These are phyloP conservation scores for Lycium ferocissimum DNA, from an alignment of 257 asterid genomes.

Conservation along the genomic window DNA sequence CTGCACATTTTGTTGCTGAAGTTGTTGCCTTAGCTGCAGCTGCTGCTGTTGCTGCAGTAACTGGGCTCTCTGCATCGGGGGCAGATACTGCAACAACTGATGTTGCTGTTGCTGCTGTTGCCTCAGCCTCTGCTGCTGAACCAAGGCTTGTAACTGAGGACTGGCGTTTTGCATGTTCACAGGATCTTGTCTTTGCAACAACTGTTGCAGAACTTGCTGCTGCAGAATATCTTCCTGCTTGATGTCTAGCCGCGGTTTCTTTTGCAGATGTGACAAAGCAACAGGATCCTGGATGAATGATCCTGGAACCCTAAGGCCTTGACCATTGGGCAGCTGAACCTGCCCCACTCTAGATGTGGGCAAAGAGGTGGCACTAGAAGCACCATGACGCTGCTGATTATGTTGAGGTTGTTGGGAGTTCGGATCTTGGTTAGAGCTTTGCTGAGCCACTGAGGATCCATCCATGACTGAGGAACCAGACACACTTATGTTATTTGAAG, in stretches of 20 bases:
- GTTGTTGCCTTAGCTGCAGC: slow-evolving; percentile 77
- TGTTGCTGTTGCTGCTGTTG: slow-evolving; percentile 77
- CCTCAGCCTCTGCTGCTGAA: slow-evolving; percentile 87
- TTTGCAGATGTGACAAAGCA: slow-evolving; percentile 71
- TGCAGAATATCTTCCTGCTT: slow-evolving; percentile 86
- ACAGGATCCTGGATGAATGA: slow-evolving; percentile 75
- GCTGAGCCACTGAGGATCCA: slow-evolving; percentile 79
- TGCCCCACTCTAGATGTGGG: slow-evolving; percentile 74
- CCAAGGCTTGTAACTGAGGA: slow-evolving; percentile 80
- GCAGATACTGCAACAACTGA: slow-evolving; percentile 79
- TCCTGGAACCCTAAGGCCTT: slow-evolving; percentile 61
- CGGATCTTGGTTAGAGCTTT: slow-evolving; percentile 74
- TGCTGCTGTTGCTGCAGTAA: slow-evolving; percentile 80
- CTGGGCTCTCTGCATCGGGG: slow-evolving; percentile 83
- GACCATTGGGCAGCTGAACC: slow-evolving; percentile 61
- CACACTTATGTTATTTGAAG: slow-evolving; percentile 87
- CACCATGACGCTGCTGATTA: slow-evolving; percentile 76
- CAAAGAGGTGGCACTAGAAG: slow-evolving; percentile 83
- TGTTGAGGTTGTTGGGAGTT: slow-evolving; percentile 60
- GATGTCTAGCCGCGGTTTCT: slow-evolving; percentile 91
- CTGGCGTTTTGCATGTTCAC: slow-evolving; percentile 72
- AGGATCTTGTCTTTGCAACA: slow-evolving; percentile 74
- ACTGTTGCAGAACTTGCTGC: slow-evolving; percentile 87
- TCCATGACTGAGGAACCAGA: slow-evolving; percentile 86
- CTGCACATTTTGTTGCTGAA: slow-evolving; percentile 73